Percentiles rank a stretch among this genome's conserved stretches.
These are phyloP conservation scores for Lactarius indigo DNA, from an alignment of 768 basidiomycete species.

Conservation along the genomic window DNA sequence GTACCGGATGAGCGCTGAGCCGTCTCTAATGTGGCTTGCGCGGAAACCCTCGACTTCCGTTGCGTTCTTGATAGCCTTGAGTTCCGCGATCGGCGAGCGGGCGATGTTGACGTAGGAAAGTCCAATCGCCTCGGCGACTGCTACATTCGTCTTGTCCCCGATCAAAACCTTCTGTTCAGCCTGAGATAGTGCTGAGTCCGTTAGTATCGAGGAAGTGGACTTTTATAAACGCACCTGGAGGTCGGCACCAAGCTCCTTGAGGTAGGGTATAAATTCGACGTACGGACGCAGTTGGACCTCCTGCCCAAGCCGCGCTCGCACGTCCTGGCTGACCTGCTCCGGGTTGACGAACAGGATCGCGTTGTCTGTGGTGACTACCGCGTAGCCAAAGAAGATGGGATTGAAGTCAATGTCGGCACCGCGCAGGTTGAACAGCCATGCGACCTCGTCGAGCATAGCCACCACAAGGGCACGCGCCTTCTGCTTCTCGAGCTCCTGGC, in stretches of 20 bases:
- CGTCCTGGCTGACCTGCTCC: constrained; percentile 44
- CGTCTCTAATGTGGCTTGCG: constrained; percentile 84
- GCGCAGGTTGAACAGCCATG: constrained; percentile 91
- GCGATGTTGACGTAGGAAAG: constrained; percentile 59
- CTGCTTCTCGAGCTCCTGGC: constrained; percentile 61
- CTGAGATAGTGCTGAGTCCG: neutral
- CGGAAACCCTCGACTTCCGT: constrained; percentile 89
- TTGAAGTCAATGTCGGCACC: constrained; percentile 92
- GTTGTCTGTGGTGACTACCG: constrained; percentile 58
- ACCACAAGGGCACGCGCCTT: constrained; percentile 72
- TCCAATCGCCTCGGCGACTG: constrained; percentile 78
- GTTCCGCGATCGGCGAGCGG: constrained; percentile 71
- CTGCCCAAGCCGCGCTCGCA: constrained; percentile 50
- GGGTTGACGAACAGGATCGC: constrained; percentile 69
- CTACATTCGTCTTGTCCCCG: constrained; percentile 73
- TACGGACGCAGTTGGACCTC: constrained; percentile 71
- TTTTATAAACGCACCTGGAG: constrained; percentile 22
- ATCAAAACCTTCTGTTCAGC: constrained; percentile 64
- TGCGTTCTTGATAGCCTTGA: constrained; percentile 78
- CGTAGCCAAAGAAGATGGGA: constrained; percentile 91
- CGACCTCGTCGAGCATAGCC: constrained; percentile 90
- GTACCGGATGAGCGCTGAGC: constrained; percentile 81
- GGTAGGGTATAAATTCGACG: constrained; percentile 57
- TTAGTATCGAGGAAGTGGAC: neutral
- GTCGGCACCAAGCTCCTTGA: constrained; percentile 47